phyloP scores from a whole-genome alignment of 768 basidiomycete species.

The Mycena vitilis region DNA sequence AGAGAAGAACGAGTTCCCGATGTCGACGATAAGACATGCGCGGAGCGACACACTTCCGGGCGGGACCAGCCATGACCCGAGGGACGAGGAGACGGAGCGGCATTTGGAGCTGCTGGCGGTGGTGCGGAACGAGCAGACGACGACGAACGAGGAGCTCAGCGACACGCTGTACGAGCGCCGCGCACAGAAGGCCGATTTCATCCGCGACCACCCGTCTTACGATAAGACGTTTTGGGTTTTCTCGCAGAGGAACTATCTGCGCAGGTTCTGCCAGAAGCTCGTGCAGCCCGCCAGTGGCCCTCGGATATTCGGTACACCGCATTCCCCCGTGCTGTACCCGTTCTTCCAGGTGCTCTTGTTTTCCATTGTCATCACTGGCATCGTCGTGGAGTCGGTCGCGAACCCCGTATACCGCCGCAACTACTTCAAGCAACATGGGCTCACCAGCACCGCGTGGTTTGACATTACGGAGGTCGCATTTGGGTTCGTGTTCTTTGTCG shows the following conservation, averaged over 20 bases:
- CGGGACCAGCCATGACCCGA: slow-evolving; percentile 34
- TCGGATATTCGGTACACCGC: slow-evolving; percentile 85
- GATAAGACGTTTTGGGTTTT: slow-evolving; percentile 93
- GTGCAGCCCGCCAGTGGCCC: slow-evolving; percentile 88
- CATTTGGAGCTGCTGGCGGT: slow-evolving; percentile 81
- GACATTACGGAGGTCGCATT: slow-evolving; percentile 83
- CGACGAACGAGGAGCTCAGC: slow-evolving; percentile 60
- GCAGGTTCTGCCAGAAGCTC: slow-evolving; percentile 82
- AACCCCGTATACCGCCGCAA: slow-evolving; percentile 85
- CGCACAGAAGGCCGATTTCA: slow-evolving; percentile 87
- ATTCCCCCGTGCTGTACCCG: slow-evolving; percentile 72
- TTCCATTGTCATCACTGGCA: slow-evolving; percentile 80
- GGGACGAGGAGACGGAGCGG: slow-evolving; percentile 76
- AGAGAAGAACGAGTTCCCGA: slow-evolving; percentile 65
- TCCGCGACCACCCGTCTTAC: slow-evolving; percentile 87
- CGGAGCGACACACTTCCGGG: slow-evolving; percentile 45
- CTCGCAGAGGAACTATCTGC: slow-evolving; percentile 79
- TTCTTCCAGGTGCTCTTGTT: slow-evolving; percentile 82
- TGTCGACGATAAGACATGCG: slow-evolving; percentile 64
- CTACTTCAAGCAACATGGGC: slow-evolving; percentile 72
- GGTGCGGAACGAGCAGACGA: slow-evolving; percentile 63
- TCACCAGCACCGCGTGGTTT: slow-evolving; percentile 84
- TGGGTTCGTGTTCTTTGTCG: slow-evolving; percentile 76
- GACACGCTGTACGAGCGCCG: slow-evolving; percentile 77
- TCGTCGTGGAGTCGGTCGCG: slow-evolving; percentile 85